A percentile compares a stretch with the other conserved stretches of the same genome.
These are phyloP conservation scores for Ulota crispa DNA, from an alignment of 225 moss, liverwort and hornwort genomes.

Conservation along the genomic window DNA sequence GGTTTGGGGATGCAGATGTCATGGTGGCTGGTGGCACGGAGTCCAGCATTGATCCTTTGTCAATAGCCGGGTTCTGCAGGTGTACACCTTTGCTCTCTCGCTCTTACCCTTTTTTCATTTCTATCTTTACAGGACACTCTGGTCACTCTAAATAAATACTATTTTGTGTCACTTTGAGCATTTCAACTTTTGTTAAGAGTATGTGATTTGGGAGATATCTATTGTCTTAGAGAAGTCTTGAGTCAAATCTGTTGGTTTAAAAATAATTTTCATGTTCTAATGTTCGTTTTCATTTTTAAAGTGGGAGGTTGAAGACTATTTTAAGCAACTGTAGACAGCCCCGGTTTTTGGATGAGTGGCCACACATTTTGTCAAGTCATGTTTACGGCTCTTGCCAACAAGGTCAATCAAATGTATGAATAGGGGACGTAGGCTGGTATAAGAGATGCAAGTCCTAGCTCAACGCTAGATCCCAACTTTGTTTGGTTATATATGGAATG, in stretches of 20 bases:
- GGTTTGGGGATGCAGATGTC: constrained; percentile 96
- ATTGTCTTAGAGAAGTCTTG: not conserved
- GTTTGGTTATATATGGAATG: no score
- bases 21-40: constrained; percentile 98
- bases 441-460: no score
- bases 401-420: not conserved
- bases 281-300: not conserved
- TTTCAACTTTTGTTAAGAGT: not conserved
- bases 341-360: not conserved
- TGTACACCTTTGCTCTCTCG: constrained; percentile 36
- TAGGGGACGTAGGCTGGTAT: no score
- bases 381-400: not conserved
- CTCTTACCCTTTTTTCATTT: not conserved
- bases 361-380: not conserved
- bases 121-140: not conserved
- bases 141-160: not conserved
- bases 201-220: not conserved
- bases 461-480: no score
- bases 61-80: constrained; percentile 97
- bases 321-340: not conserved
- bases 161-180: not conserved
- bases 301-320: not conserved
- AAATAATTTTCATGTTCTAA: not conserved
- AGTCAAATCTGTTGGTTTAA: not conserved
- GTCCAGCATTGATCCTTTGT: constrained; percentile 87